These are phyloP conservation scores for Micractinium conductrix DNA, from an alignment of 139 green algal genomes.

Conservation along the genomic window DNA sequence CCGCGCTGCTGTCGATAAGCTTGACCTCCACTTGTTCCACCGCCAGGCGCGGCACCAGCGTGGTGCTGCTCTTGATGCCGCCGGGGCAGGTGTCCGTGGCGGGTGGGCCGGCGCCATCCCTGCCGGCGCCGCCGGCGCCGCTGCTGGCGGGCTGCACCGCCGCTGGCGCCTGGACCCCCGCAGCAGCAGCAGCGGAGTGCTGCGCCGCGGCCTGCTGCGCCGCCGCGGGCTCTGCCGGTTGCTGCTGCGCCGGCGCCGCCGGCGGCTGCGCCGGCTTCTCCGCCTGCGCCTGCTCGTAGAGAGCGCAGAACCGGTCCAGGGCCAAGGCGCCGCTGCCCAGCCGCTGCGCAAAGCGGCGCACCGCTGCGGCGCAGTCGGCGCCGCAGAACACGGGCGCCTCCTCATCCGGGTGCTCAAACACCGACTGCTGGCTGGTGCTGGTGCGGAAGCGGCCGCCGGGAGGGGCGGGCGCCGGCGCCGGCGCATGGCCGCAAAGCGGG, in stretches of 20 bases:
- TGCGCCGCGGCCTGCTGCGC: too few species aligned
- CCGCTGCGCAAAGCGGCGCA: not conserved
- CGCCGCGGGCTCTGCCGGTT: too few species aligned
- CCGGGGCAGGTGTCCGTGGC: too few species aligned
- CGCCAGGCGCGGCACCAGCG: constrained; percentile 4
- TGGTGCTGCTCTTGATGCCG: not conserved
- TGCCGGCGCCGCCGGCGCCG: not conserved
- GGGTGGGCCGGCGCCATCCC: too few species aligned
- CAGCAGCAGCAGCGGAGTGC: too few species aligned
- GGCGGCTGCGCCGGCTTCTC: not conserved
- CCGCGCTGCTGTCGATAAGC: constrained; percentile 10
- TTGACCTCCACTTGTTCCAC: constrained; percentile 25
- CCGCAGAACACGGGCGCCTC: constrained; percentile 11
- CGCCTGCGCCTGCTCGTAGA: constrained; percentile 19
- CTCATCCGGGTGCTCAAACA: not conserved
- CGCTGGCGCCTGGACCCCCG: too few species aligned
- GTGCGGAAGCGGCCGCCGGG: not conserved
- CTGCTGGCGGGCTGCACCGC: not conserved
- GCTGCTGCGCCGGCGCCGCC: too few species aligned
- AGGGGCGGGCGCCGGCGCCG: not conserved
- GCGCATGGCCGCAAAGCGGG: constrained; percentile 22
- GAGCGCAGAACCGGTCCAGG: constrained; percentile 11
- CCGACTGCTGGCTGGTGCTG: not conserved
- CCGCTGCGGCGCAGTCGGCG: not conserved
- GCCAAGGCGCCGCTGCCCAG: constrained; percentile 31